phyloP scores from a whole-genome alignment of 305 asterid species.

The Solanum hybrid region DNA sequence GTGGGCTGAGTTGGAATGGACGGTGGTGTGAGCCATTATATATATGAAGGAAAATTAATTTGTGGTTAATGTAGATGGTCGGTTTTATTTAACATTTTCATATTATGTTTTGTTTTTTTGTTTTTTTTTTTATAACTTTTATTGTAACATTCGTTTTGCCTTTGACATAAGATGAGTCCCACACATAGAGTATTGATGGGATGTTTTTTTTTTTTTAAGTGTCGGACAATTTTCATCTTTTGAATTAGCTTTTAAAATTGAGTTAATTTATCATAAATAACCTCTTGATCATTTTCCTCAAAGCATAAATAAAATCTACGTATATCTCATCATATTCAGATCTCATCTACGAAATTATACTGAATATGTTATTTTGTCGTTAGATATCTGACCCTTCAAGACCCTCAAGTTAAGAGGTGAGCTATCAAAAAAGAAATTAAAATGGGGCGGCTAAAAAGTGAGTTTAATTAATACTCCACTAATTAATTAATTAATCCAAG shows the following conservation, averaged over 20 bases:
- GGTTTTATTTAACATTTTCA: neutral
- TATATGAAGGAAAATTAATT: neutral
- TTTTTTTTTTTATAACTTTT: too few relatives aligned
- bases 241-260: too few relatives aligned
- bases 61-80: conserved; percentile 13
- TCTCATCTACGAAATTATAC: neutral
- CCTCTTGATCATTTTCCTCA: too few relatives aligned
- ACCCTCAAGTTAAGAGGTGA: neutral
- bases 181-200: neutral
- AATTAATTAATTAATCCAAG: neutral
- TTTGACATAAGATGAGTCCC: neutral
- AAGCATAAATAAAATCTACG: too few relatives aligned
- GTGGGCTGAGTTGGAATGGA: neutral
- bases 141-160: neutral
- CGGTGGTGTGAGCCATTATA: conserved; percentile 6
- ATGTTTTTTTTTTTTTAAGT: neutral
- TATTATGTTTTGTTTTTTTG: neutral
- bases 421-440: neutral
- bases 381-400: neutral
- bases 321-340: rapidly evolving
- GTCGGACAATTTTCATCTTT: neutral
- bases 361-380: neutral
- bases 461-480: neutral
- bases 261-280: too few relatives aligned
- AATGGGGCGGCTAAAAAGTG: neutral